These are phyloP conservation scores for Yamadazyma dendronema DNA, from an alignment of 1,139 yeast species.

Conservation along the genomic window DNA sequence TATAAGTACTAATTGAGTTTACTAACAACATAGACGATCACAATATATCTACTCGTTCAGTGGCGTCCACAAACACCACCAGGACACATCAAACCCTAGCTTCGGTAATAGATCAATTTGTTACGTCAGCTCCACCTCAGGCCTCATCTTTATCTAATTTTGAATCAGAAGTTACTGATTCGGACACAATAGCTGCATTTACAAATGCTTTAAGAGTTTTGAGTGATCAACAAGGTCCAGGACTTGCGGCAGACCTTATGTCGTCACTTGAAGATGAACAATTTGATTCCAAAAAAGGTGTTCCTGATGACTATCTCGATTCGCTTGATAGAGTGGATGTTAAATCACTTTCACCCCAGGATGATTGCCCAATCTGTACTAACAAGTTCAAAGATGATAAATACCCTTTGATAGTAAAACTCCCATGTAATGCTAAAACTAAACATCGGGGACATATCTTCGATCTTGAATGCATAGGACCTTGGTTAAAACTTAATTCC, in stretches of 20 bases:
- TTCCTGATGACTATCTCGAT: conserved; percentile 69
- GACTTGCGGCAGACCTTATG: conserved; percentile 28
- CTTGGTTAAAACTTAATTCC: conserved; percentile 78
- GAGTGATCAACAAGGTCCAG: conserved; percentile 32
- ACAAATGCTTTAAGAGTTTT: conserved; percentile 32
- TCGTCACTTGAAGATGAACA: conserved; percentile 21
- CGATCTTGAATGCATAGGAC: conserved; percentile 87
- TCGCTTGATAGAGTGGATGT: conserved; percentile 68
- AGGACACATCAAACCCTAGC: conserved; percentile 39
- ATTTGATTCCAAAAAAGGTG: conserved; percentile 43
- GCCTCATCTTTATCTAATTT: too few relatives aligned
- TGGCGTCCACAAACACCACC: conserved; percentile 3
- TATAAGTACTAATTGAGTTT: not conserved
- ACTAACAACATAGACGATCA: conserved; percentile 37
- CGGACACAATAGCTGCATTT: conserved; percentile 22
- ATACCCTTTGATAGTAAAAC: conserved; percentile 74
- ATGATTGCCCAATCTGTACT: conserved; percentile 82
- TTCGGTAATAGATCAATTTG: conserved; percentile 34
- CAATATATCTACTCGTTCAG: conserved; percentile 19
- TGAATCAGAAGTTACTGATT: too few relatives aligned
- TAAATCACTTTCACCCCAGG: conserved; percentile 49
- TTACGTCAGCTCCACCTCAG: conserved; percentile 10
- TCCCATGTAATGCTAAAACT: conserved; percentile 60
- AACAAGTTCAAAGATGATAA: conserved; percentile 67
- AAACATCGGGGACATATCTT: conserved; percentile 56